Conservation (phyloP, 2,329 filamentous ascomycete genomes). For the Xylaria sp. region DNA sequence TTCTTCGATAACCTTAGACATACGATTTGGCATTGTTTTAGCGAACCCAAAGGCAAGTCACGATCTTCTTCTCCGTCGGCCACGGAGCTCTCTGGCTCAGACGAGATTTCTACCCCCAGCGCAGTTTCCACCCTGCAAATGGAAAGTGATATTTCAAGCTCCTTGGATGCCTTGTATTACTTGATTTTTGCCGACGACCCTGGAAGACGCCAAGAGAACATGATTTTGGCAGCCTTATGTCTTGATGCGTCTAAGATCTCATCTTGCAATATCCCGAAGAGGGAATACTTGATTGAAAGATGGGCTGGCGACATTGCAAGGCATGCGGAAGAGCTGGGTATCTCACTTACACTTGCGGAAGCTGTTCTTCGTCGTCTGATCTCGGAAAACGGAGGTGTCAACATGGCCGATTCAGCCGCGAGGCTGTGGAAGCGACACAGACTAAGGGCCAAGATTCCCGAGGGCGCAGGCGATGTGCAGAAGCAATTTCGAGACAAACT, state of each 20-base stretch:
- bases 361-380: background rate
- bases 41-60: background rate
- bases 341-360: slow-evolving; percentile 9
- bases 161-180: slow-evolving; percentile 17
- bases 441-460: background rate
- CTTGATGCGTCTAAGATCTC: background rate
- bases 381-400: background rate
- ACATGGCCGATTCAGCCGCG: background rate
- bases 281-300: background rate
- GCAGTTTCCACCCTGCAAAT: background rate
- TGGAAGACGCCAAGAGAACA: background rate
- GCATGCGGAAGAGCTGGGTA: background rate
- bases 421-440: background rate
- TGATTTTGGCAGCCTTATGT: slow-evolving; percentile 21
- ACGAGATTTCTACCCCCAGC: background rate
- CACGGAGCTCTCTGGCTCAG: background rate
- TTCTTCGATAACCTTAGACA: slow-evolving; percentile 20
- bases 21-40: background rate
- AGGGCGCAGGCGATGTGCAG: background rate
- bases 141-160: background rate
- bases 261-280: background rate
- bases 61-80: background rate
- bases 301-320: background rate
- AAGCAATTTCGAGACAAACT: background rate
- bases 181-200: background rate